Percentiles rank a stretch among this genome's conserved stretches.
These are phyloP conservation scores for Scutellaria baicalensis DNA, from an alignment of 257 asterid species.

Conservation along the genomic window DNA sequence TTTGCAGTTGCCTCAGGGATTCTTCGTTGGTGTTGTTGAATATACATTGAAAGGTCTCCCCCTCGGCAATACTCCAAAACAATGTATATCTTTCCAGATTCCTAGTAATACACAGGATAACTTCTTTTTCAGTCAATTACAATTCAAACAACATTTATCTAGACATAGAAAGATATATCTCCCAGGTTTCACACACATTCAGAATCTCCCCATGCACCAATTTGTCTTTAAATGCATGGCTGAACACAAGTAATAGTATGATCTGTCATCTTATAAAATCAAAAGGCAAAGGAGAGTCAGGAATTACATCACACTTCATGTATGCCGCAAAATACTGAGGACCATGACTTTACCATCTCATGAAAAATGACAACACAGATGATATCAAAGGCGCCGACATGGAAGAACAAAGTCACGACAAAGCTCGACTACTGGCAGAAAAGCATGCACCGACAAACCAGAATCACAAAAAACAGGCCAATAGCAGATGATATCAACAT, in stretches of 20 bases:
- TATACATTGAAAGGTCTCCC: slow-evolving; percentile 80
- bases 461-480: background rate
- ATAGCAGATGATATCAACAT: background rate
- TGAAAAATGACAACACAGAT: background rate
- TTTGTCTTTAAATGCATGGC: background rate
- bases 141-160: background rate
- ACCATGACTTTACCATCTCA: slow-evolving; percentile 2
- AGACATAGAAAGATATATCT: background rate
- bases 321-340: background rate
- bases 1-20: slow-evolving; percentile 85
- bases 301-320: background rate
- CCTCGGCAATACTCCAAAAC: slow-evolving; percentile 92
- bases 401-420: slow-evolving; percentile 7
- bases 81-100: slow-evolving; percentile 79
- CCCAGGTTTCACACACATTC: background rate
- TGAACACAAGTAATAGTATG: background rate
- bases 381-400: background rate
- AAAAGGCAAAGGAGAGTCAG: background rate
- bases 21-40: slow-evolving; percentile 68
- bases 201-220: background rate
- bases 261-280: background rate
- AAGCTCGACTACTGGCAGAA: background rate
- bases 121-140: slow-evolving; percentile 9
- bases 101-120: slow-evolving; percentile 40
- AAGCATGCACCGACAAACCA: background rate